A percentile compares a stretch with the other conserved stretches of the same genome.
These are phyloP conservation scores for Solanum arcanum DNA, from an alignment of 257 asterid species.

Conservation along the genomic window DNA sequence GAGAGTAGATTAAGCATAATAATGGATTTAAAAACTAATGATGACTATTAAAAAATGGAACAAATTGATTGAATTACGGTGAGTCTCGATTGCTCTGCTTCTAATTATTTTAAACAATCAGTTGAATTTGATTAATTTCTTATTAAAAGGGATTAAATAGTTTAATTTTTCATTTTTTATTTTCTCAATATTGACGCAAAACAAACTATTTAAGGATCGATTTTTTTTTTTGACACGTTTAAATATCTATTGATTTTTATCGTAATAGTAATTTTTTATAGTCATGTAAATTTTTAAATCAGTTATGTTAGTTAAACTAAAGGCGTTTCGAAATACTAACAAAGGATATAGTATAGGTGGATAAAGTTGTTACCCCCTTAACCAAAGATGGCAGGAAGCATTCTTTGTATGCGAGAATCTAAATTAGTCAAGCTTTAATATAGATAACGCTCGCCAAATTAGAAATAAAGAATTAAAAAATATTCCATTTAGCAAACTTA, in stretches of 20 bases:
- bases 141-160: not conserved
- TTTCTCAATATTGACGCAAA: not conserved
- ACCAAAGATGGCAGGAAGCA: not conserved
- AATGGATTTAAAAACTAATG: not conserved
- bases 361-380: too few relatives aligned
- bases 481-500: not conserved
- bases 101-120: not conserved
- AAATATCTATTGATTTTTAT: not conserved
- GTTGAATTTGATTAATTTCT: too few relatives aligned
- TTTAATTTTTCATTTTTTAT: too few relatives aligned
- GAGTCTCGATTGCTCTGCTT: fast-evolving
- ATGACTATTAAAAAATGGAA: not conserved
- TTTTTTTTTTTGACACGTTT: not conserved
- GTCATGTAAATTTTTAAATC: not conserved
- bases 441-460: not conserved
- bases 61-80: not conserved
- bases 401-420: too few relatives aligned
- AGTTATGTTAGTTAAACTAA: not conserved
- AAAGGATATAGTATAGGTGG: not conserved
- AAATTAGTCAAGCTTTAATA: not conserved
- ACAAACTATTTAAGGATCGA: not conserved
- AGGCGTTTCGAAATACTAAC: not conserved
- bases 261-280: not conserved
- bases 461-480: not conserved
- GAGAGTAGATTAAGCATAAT: not conserved